Conservation (phyloP, 2,329 filamentous ascomycete species). For the Pseudopyrenochaeta lycopersici region DNA sequence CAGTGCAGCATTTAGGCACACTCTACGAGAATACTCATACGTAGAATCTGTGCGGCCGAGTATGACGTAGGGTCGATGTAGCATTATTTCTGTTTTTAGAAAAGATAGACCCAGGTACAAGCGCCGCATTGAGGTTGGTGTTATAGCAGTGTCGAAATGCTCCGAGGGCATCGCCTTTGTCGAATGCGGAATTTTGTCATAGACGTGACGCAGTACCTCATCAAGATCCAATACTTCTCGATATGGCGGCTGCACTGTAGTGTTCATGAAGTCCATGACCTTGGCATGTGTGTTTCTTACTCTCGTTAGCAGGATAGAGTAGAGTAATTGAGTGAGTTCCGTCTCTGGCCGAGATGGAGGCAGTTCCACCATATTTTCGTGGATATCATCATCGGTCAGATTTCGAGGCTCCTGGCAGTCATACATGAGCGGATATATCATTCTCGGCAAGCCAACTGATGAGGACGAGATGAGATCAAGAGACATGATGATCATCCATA, state of each 20-base stretch:
- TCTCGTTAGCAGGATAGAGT: slow-evolving; percentile 35
- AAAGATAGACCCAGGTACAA: slow-evolving; percentile 44
- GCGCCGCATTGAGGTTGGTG: slow-evolving; percentile 31
- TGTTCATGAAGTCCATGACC: slow-evolving; percentile 40
- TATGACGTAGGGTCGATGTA: slow-evolving; percentile 50
- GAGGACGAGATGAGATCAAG: slow-evolving; percentile 51
- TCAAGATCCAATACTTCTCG: slow-evolving; percentile 40
- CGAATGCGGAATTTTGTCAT: slow-evolving; percentile 28
- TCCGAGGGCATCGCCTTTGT: slow-evolving; percentile 20
- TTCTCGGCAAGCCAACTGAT: slow-evolving; percentile 51
- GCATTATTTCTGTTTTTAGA: slow-evolving; percentile 42
- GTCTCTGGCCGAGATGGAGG: slow-evolving; percentile 39
- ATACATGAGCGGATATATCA: slow-evolving; percentile 48
- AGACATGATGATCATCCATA: slow-evolving; percentile 64
- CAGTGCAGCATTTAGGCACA: slow-evolving; percentile 57
- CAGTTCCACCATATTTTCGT: slow-evolving; percentile 45
- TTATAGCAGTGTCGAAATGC: slow-evolving; percentile 17
- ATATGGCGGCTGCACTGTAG: slow-evolving; percentile 36
- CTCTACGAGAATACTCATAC: slow-evolving; percentile 52
- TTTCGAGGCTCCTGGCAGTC: slow-evolving; percentile 54
- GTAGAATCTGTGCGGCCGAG: slow-evolving; percentile 45
- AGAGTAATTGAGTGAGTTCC: slow-evolving; percentile 37
- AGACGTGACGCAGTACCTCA: slow-evolving; percentile 27
- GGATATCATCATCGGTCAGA: slow-evolving; percentile 52
- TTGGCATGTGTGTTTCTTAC: slow-evolving; percentile 34